Percentiles rank a stretch among this genome's conserved stretches.
phyloP scores from a whole-genome alignment of 2,329 filamentous ascomycete genomes.

The Thielaviopsis cerberus region DNA sequence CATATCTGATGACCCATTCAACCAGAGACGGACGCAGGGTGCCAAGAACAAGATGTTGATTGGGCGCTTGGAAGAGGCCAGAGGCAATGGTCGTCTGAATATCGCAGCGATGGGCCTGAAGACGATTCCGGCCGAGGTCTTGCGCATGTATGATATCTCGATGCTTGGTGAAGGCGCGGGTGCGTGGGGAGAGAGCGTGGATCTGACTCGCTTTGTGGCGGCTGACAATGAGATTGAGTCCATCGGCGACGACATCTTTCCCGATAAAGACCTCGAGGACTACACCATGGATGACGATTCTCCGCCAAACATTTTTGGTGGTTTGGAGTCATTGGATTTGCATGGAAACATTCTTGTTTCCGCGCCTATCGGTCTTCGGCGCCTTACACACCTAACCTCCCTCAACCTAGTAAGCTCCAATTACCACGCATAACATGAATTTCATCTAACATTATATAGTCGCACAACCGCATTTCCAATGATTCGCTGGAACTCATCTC shows the following conservation, averaged over 20 bases:
- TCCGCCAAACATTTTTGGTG: slow-evolving; percentile 60
- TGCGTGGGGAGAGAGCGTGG: slow-evolving; percentile 81
- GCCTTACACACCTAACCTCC: slow-evolving; percentile 54
- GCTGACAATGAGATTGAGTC: slow-evolving; percentile 75
- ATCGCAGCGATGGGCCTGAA: slow-evolving; percentile 69
- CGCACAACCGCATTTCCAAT: slow-evolving; percentile 63
- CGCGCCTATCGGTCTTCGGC: slow-evolving; percentile 57
- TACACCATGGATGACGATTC: slow-evolving; percentile 37
- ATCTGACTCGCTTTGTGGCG: slow-evolving; percentile 65
- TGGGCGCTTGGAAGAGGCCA: slow-evolving; percentile 53
- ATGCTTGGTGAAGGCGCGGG: slow-evolving; percentile 41
- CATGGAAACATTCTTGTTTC: slow-evolving; percentile 63
- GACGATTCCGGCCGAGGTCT: slow-evolving; percentile 61
- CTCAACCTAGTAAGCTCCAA: slow-evolving; percentile 53
- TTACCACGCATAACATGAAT: slow-evolving; percentile 7
- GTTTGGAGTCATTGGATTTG: slow-evolving; percentile 62
- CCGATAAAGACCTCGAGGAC: slow-evolving; percentile 40
- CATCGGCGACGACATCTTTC: slow-evolving; percentile 59
- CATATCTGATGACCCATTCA: slow-evolving; percentile 45
- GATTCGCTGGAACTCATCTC: slow-evolving; percentile 53
- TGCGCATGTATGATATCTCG: slow-evolving; percentile 78
- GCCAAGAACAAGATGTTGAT: slow-evolving; percentile 48
- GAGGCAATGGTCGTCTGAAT: slow-evolving; percentile 66
- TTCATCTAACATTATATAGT: slow-evolving; percentile 26
- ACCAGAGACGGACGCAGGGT: slow-evolving; percentile 39